Evolutionary conservation across 2,329 filamentous ascomycete species (phyloP).

Genomic region (Epicoccum sorghinum): DNA sequence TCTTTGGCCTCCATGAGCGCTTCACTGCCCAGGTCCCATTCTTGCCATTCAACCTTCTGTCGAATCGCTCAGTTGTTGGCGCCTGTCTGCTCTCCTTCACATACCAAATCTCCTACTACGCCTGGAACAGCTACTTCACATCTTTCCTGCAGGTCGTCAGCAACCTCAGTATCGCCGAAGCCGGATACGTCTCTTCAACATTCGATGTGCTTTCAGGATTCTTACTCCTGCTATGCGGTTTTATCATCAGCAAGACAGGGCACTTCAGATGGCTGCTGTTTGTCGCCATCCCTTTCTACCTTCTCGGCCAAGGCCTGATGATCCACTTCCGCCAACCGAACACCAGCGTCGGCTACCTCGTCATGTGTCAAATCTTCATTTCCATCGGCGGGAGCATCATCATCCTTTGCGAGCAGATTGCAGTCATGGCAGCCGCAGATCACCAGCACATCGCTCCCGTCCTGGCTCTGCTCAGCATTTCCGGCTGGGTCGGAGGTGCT

Average conservation of each 20-base stretch:
- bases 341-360: conserved; percentile 32
- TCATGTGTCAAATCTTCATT: conserved; percentile 33
- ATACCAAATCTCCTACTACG: conserved; percentile 55
- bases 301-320: conserved; percentile 67
- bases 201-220: conserved; percentile 42
- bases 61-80: conserved; percentile 66
- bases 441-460: conserved; percentile 55
- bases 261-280: conserved; percentile 46
- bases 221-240: conserved; percentile 22
- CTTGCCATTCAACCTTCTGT: conserved; percentile 64
- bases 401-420: conserved; percentile 31
- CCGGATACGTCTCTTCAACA: conserved; percentile 43
- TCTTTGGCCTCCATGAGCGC: conserved; percentile 60
- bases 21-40: conserved; percentile 55
- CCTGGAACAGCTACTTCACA: conserved; percentile 47
- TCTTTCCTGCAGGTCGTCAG: conserved; percentile 48
- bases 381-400: conserved; percentile 30
- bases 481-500: conserved; percentile 60
- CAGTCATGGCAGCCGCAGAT: conserved; percentile 37
- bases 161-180: conserved; percentile 31
- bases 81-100: conserved; percentile 63
- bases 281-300: conserved; percentile 62
- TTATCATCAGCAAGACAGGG: conserved; percentile 28
- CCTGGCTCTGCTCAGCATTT: conserved; percentile 59
- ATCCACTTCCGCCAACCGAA: conserved; percentile 49